Percentiles rank a stretch among this genome's conserved stretches.
Evolutionary conservation across 306 rosid species (phyloP).

Genomic region (Vigna angularis): DNA sequence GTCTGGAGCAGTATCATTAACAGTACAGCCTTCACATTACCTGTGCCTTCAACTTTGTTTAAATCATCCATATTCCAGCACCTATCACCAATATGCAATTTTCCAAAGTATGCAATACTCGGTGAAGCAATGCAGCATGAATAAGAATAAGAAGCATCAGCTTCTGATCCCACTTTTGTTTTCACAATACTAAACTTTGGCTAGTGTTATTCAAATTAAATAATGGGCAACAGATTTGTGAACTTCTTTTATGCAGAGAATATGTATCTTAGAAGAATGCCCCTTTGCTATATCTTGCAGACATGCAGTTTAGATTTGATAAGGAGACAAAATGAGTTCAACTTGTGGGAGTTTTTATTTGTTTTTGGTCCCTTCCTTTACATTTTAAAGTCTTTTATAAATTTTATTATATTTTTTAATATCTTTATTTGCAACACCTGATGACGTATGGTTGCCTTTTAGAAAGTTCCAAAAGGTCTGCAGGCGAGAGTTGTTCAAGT

Average conservation of each 20-base stretch:
- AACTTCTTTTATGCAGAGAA: neutral
- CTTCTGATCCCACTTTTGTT: neutral
- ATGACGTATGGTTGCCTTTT: neutral
- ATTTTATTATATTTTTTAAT: neutral
- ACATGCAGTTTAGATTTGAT: slow-evolving; percentile 22
- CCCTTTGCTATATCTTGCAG: slow-evolving; percentile 32
- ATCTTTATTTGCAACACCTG: neutral
- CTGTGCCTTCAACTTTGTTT: slow-evolving; percentile 48
- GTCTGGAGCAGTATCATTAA: slow-evolving; percentile 57
- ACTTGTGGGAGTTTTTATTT: neutral
- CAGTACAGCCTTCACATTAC: slow-evolving; percentile 57
- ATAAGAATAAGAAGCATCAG: slow-evolving; percentile 7
- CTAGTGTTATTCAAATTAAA: slow-evolving; percentile 28
- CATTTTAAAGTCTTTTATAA: neutral
- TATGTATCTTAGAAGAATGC: neutral
- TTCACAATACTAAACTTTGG: slow-evolving; percentile 7
- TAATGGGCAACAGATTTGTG: neutral
- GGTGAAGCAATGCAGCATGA: neutral
- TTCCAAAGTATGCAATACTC: slow-evolving; percentile 9
- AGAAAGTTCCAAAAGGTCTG: slow-evolving; percentile 15
- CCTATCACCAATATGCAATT: slow-evolving; percentile 10
- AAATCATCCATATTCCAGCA: slow-evolving; percentile 22
- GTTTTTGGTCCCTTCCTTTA: neutral
- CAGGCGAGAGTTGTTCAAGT: neutral
- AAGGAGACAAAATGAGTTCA: slow-evolving; percentile 38